Base-by-base conservation (phyloP, 129 eudicot genomes). In the Calendula officinalis region DNA sequence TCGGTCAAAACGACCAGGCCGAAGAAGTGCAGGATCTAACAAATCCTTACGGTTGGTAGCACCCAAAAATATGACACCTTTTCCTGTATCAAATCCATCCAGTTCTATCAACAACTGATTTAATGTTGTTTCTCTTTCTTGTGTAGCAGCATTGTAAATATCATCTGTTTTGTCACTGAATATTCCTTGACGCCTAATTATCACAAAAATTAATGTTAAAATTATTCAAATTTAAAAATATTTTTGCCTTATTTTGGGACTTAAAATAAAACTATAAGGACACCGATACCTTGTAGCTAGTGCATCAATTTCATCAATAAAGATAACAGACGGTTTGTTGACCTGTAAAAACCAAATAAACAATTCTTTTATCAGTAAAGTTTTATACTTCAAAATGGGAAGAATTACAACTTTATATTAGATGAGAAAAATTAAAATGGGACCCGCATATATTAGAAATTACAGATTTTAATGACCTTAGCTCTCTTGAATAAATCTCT, bases 11-110 rank as follows among this genome's bases (percentile, higher is more conserved):
- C 98, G 94, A 63, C 98, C 98, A 35, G 98, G 98, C 58, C 98
- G 88, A 47, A 91, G 88, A 79, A 91, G 98, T 63, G 98, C 98
- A 43, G 96, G 96, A 70, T 91, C 98, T 52, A 91, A 74, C 77
- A 91, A 74, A 91, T 91, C 98, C 77, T 58, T 87, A 36, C 98
- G 77, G 61, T 91, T 91, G 27, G 98, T 91, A 70, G 96, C 98
- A 69, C 86, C 98, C 71, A 91, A 75, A 67, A 91, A 87, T 46
- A 91, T 87, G 57, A 91, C 96, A 64, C 98, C 96, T 76, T 87
- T 87, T 62, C 96, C 94, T 9, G 98, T 91, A 78, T 87, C 98
- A 80, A 91, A 91, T 43, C 98, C 98, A 77, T 91, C 98, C n/a
- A 91, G 80, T 72, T 91, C 98, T 59, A 87, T 87, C 83, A 91